Percentiles rank a stretch among this genome's conserved stretches.
These are phyloP conservation scores for Pseudonectria foliicola DNA, from an alignment of 2,329 filamentous ascomycete genomes.

Conservation along the genomic window DNA sequence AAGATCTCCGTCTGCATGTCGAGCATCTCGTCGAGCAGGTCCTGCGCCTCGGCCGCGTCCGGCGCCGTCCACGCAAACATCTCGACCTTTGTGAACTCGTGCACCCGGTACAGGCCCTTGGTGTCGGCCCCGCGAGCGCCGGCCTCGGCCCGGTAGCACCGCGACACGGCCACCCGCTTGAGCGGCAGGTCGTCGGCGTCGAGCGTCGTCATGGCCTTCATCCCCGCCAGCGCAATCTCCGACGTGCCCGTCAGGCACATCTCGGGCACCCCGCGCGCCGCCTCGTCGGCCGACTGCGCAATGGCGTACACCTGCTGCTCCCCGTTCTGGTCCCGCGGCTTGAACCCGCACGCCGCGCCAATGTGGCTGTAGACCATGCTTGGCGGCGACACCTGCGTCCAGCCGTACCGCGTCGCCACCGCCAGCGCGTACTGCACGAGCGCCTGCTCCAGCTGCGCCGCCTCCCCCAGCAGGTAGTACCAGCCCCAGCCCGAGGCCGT, in stretches of 20 bases:
- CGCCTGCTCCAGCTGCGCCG: constrained; percentile 88
- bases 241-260: constrained; percentile 80
- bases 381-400: constrained; percentile 75
- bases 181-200: constrained; percentile 61
- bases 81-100: constrained; percentile 98
- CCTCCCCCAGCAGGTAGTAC: constrained; percentile 94
- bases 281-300: constrained; percentile 57
- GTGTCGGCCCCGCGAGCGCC: constrained; percentile 84
- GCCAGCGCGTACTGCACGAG: constrained; percentile 78
- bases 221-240: constrained; percentile 88
- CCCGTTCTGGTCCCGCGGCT: constrained; percentile 80
- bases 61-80: constrained; percentile 87
- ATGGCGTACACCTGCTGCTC: constrained; percentile 90
- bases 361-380: constrained; percentile 90
- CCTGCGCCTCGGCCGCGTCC: constrained; percentile 38
- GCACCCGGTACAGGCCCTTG: constrained; percentile 91
- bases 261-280: constrained; percentile 55
- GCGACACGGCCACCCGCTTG: constrained; percentile 74
- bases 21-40: constrained; percentile 77
- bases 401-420: constrained; percentile 65
- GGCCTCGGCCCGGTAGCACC: constrained; percentile 95
- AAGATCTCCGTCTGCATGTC: constrained; percentile 82
- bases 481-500: constrained; percentile 92
- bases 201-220: constrained; percentile 70
- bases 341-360: constrained; percentile 85